Base-by-base conservation (phyloP, 1,284 basidiomycete genomes). In the Ceratobasidium sp. region DNA sequence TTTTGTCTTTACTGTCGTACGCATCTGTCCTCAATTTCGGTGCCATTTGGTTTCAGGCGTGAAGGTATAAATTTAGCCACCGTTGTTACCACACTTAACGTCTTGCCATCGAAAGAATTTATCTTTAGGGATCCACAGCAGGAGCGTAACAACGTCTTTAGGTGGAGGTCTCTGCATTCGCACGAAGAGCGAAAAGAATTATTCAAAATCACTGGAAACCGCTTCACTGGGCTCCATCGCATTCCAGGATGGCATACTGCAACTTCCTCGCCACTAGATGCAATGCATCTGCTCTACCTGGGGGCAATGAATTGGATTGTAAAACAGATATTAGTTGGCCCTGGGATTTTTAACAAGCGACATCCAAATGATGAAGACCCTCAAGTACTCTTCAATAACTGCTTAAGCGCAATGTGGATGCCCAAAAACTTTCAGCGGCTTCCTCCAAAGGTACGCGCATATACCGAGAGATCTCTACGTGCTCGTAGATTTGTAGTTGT, bases 221-320 rank as follows among this genome's bases (percentile, higher is more conserved):
- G 55, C 26, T 59, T 70, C 16, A 70, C 67, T 8, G n/a, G 52
- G 28, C 44, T 70, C 3, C 67, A 70, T 21, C 46, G n/a, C 13
- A 38, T 70, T n/a, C 55, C 67, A 32, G 63, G 47, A 3, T 66
- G 63, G 63, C 47, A 66, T 35, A 66, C 47, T 1, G 35, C 63
- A 30, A 66, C 63, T 7, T 54, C 26, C 1, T 66, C 47, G 5
- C 63, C 63, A 14, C 63, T 26, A 1, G 63, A 66, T 54, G n/a
- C 63, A 3, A 66, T 66, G 63, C 63, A 66, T 23, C 54, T 66
- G 28, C 63, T 66, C 49, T 66, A 66, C 54, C 47, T 52, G 5
- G 63, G 63, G 5, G 63, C 46, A 41, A 66, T 41, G 30, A 66
- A 66, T 43, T 66, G 63, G 63, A 66, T 66, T 38, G 30, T 66